These are phyloP conservation scores for Ceriops tagal DNA, from an alignment of 345 rosid species.

Conservation along the genomic window DNA sequence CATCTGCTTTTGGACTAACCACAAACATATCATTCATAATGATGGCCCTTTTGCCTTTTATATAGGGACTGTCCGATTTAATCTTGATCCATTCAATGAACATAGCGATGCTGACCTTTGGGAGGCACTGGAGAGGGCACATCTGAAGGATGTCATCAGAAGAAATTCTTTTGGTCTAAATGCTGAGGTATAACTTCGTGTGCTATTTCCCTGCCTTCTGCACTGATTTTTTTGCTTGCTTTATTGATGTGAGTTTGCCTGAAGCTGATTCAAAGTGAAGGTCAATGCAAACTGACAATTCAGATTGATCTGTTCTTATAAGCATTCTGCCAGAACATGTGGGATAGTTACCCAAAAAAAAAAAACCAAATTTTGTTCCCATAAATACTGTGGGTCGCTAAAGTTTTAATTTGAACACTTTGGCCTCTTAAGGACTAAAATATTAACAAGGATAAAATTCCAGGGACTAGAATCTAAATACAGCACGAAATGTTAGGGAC, in stretches of 20 bases:
- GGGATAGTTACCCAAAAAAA: no score
- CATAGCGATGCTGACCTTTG: slow-evolving; percentile 96
- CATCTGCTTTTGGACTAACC: neutral
- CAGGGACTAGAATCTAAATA: no score
- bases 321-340: no score
- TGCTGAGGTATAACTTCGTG: slow-evolving; percentile 56
- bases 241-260: neutral
- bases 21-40: neutral
- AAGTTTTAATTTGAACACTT: no score
- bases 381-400: no score
- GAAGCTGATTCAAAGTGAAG: neutral
- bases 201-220: slow-evolving; percentile 1
- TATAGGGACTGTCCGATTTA: slow-evolving; percentile 84
- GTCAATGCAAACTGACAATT: no score
- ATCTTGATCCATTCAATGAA: slow-evolving; percentile 95
- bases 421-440: no score
- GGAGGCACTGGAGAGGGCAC: slow-evolving; percentile 99
- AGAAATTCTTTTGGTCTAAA: slow-evolving; percentile 80
- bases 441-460: no score
- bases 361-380: no score
- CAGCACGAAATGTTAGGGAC: no score
- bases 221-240: neutral
- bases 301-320: no score
- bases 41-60: slow-evolving; percentile 7
- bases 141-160: slow-evolving; percentile 80